Percentiles rank a stretch among this genome's conserved stretches.
Conservation (phyloP, 2,329 filamentous ascomycete genomes). For the Fusarium nygamai region DNA sequence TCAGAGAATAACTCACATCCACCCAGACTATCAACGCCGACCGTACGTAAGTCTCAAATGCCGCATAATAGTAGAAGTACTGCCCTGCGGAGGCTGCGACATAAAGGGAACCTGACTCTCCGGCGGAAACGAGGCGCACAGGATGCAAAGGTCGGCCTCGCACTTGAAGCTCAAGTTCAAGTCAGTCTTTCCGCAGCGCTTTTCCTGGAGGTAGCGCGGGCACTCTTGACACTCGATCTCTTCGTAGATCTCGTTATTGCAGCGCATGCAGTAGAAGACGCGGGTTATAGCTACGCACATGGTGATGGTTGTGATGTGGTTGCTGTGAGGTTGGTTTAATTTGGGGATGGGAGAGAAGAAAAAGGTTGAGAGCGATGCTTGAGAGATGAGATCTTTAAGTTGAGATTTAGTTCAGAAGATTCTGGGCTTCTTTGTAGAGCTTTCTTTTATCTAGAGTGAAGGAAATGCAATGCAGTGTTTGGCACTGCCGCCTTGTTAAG, state of each 20-base stretch:
- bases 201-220: neutral
- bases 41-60: neutral
- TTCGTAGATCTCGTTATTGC: neutral
- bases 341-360: neutral
- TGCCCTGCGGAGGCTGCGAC: neutral
- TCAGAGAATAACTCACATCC: neutral
- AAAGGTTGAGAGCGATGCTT: neutral
- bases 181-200: neutral
- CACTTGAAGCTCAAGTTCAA: neutral
- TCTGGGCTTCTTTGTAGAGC: fast-evolving
- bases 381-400: neutral
- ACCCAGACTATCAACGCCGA: neutral
- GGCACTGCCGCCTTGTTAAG: neutral
- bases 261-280: neutral
- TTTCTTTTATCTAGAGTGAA: neutral
- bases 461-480: neutral
- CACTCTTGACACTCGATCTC: neutral
- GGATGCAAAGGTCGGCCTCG: neutral
- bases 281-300: neutral
- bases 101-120: neutral
- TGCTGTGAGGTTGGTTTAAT: too few relatives aligned
- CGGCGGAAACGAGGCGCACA: neutral
- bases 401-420: too few relatives aligned
- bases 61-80: neutral
- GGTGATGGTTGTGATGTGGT: neutral